Percentiles rank a stretch among this genome's conserved stretches.
phyloP scores from a whole-genome alignment of 2,329 filamentous ascomycete species.

The Aspergillus cejpii region DNA sequence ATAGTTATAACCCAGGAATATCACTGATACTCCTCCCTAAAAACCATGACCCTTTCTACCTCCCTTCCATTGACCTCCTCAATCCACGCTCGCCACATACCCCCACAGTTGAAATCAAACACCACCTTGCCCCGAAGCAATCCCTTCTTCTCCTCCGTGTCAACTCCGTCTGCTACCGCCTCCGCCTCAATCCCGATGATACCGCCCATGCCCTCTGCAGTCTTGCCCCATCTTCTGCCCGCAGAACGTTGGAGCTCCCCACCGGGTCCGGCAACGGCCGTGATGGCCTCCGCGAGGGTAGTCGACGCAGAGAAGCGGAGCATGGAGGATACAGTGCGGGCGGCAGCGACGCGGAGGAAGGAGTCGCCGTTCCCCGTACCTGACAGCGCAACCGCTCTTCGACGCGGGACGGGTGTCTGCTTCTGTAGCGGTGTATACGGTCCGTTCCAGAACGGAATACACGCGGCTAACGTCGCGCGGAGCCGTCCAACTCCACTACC shows the following conservation, averaged over 20 bases:
- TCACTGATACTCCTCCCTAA: constrained; percentile 34
- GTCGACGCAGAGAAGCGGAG: constrained; percentile 53
- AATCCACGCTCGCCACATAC: constrained; percentile 76
- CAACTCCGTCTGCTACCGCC: constrained; percentile 54
- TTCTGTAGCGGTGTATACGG: constrained; percentile 4
- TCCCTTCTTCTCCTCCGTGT: constrained; percentile 39
- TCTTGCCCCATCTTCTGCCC: constrained; percentile 63
- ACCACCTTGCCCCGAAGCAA: constrained; percentile 49
- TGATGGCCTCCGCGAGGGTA: constrained; percentile 53
- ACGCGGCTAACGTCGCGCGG: not conserved
- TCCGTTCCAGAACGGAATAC: not conserved
- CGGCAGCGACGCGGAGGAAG: constrained; percentile 66
- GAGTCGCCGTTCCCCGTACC: constrained; percentile 86
- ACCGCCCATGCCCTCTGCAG: constrained; percentile 74
- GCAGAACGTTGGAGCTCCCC: constrained; percentile 71
- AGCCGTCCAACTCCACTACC: not conserved
- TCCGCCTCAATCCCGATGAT: constrained; percentile 62
- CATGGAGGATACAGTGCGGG: constrained; percentile 65
- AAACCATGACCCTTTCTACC: constrained; percentile 40
- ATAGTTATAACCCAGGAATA: too few relatives aligned
- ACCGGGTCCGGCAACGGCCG: constrained; percentile 59
- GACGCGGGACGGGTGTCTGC: not conserved
- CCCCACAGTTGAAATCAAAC: constrained; percentile 76
- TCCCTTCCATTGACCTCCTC: constrained; percentile 34
- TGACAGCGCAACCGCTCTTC: constrained; percentile 54